Evolutionary conservation across 148 eudicot genomes (phyloP), one percentile per base, ranked within the genome.

Genomic region (Camellia lanceoleosa): DNA sequence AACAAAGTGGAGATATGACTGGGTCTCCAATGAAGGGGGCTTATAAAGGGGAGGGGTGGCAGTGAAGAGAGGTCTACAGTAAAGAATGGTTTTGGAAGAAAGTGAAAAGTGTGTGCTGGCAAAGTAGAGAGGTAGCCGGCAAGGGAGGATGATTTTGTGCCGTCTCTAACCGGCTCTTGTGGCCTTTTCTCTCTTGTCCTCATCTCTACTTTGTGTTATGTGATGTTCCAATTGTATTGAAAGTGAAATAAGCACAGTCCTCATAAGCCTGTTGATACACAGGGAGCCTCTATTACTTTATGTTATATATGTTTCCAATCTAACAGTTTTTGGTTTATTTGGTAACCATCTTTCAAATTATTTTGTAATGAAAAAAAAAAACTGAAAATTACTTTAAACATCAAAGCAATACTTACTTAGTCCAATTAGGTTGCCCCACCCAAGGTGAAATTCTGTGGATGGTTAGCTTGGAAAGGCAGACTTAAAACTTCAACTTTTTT

Each of bases 21-120:
- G n/a, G 46, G 71, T 80, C 81, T 71, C 82, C 77, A 80, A 80
- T 62, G 82, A 72, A 59, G 51, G 74, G 72, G 63, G 11, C 38
- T 80, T 70, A 20, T 70, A 18, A 80, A 80, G 23, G 71, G 69
- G 20, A 30, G 38, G 38, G 38, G 38, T 30, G 38, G 38, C 38
- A 30, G 52, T 42, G 18, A 51, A 51, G 20, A 68, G 20, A 3
- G 43, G 19, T 8, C 3, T 1, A 18, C 60, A 65, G 47, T 8
- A 56, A 3, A 73, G 60, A 47, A 60, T 58, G n/a, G 10, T 75
- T 75, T 75, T 46, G 56, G 61, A 78, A 23, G 58, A 49, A 49
- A 5, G 7, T 7, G 52, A 49, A 1, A 9, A 15, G 74, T 68
- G 74, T 68, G 6, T 44, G 74, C 56, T 76, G 79, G 62, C 61